phyloP scores from a whole-genome alignment of 2,329 filamentous ascomycete species.

The Colletotrichum musae region DNA sequence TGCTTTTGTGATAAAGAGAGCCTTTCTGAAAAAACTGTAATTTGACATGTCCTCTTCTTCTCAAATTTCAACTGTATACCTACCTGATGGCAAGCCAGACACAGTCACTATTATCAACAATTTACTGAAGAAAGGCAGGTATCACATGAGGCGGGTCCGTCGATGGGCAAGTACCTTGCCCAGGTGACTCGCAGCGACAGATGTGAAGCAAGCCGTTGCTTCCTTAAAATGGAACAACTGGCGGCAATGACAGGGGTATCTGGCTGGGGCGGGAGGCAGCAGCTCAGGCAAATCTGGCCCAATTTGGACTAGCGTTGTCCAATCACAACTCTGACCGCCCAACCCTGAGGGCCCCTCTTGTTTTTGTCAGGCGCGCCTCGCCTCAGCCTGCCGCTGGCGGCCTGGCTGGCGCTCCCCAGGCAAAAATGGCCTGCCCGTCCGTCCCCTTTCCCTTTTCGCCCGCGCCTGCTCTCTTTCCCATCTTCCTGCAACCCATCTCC shows the following conservation, averaged over 20 bases:
- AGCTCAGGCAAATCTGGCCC: slow-evolving; percentile 24
- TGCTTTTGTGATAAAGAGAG: no score
- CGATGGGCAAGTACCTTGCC: no score
- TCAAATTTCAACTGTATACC: no score
- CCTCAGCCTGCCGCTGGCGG: slow-evolving; percentile 8
- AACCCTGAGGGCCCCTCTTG: slow-evolving; percentile 26
- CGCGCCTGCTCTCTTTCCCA: slow-evolving; percentile 6
- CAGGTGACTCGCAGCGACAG: background rate
- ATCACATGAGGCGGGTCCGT: background rate
- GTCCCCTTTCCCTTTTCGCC: slow-evolving; percentile 40
- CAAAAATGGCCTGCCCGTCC: slow-evolving; percentile 28
- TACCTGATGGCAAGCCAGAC: no score
- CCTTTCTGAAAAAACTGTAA: no score
- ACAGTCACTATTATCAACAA: no score
- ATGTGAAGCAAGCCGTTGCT: slow-evolving; percentile 22
- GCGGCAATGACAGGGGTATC: slow-evolving; percentile 12
- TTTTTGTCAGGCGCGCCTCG: slow-evolving; percentile 40
- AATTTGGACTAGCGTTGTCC: slow-evolving; percentile 5
- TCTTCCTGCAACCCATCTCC: slow-evolving; percentile 26
- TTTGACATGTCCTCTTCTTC: no score
- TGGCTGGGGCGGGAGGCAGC: slow-evolving; percentile 31
- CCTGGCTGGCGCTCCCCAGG: slow-evolving; percentile 22
- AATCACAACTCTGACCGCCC: slow-evolving; percentile 11
- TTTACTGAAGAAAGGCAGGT: background rate
- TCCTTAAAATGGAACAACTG: slow-evolving; percentile 19